phyloP scores from a whole-genome alignment of 2,329 filamentous ascomycete genomes.

The Didymella exigua region DNA sequence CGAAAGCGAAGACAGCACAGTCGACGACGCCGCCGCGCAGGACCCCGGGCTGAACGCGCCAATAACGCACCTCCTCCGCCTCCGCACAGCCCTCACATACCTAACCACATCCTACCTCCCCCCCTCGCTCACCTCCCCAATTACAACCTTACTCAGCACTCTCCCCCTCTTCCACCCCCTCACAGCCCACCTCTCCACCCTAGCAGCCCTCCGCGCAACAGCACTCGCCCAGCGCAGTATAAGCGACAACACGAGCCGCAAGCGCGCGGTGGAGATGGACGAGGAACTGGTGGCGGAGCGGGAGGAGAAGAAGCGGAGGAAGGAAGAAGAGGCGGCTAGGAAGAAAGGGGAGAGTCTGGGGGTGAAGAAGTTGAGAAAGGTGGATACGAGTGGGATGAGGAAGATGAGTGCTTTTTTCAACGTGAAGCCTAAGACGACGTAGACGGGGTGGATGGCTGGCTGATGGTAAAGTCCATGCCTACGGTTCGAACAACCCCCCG shows the following conservation, averaged over 20 bases:
- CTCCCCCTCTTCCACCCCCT: constrained; percentile 72
- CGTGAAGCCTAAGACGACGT: constrained; percentile 58
- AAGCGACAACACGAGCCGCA: constrained; percentile 70
- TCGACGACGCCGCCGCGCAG: constrained; percentile 2
- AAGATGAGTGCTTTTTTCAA: constrained; percentile 95
- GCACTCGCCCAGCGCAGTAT: constrained; percentile 69
- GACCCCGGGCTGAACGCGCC: constrained; percentile 34
- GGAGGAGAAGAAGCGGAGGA: constrained; percentile 80
- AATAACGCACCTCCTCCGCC: constrained; percentile 66
- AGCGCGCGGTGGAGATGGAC: constrained; percentile 62
- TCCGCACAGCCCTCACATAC: constrained; percentile 69
- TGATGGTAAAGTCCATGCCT: neutral
- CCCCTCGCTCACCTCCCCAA: constrained; percentile 43
- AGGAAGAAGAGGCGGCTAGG: constrained; percentile 87
- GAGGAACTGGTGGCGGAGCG: constrained; percentile 68
- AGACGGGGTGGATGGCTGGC: too few relatives aligned
- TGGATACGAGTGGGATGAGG: constrained; percentile 91
- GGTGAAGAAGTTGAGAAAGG: constrained; percentile 83
- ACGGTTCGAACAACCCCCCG: neutral
- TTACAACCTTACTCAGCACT: constrained; percentile 47
- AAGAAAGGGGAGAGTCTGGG: constrained; percentile 80
- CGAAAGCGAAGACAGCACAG: too few relatives aligned
- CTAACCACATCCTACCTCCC: constrained; percentile 66
- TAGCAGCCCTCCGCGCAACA: constrained; percentile 74
- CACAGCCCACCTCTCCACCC: constrained; percentile 68